phyloP scores from a whole-genome alignment of 1,284 basidiomycete species.

The Cryptococcus sp. region DNA sequence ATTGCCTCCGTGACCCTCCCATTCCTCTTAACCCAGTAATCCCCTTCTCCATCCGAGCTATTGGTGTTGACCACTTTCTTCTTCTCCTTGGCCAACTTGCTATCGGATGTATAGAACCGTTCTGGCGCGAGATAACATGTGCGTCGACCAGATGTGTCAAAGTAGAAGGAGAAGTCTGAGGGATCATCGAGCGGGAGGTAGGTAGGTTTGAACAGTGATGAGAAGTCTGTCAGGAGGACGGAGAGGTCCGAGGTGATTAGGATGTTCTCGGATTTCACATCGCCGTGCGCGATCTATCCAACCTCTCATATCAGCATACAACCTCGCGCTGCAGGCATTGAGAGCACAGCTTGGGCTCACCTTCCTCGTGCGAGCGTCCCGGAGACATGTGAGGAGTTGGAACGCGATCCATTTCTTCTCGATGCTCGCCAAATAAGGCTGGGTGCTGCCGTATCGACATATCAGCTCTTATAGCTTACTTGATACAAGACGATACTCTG shows the following conservation, averaged over 20 bases:
- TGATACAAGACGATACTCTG: neutral
- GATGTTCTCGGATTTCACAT: conserved; percentile 97
- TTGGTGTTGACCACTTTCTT: conserved; percentile 59
- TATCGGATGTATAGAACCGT: conserved; percentile 81
- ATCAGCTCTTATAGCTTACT: conserved; percentile 6
- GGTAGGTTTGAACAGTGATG: conserved; percentile 89
- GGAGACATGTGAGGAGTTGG: conserved; percentile 83
- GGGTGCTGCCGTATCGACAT: conserved; percentile 64
- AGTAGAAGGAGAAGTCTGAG: conserved; percentile 96
- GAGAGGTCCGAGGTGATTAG: conserved; percentile 96
- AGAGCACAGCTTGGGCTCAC: conserved; percentile 36
- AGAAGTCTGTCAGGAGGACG: conserved; percentile 94
- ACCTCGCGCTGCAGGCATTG: neutral
- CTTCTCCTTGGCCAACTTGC: conserved; percentile 64
- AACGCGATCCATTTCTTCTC: conserved; percentile 99
- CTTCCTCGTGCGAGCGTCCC: conserved; percentile 73
- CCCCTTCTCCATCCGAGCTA: conserved; percentile 16
- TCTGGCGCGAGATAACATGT: conserved; percentile 98
- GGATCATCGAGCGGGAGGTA: conserved; percentile 95
- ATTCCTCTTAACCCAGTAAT: conserved; percentile 61
- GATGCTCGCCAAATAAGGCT: conserved; percentile 85
- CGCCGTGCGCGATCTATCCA: conserved; percentile 82
- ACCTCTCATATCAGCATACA: neutral
- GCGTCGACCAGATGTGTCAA: conserved; percentile 88
- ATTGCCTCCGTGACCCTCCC: conserved; percentile 89